These are phyloP conservation scores for Pleurotus giganteus DNA, from an alignment of 768 basidiomycete species.

Conservation along the genomic window DNA sequence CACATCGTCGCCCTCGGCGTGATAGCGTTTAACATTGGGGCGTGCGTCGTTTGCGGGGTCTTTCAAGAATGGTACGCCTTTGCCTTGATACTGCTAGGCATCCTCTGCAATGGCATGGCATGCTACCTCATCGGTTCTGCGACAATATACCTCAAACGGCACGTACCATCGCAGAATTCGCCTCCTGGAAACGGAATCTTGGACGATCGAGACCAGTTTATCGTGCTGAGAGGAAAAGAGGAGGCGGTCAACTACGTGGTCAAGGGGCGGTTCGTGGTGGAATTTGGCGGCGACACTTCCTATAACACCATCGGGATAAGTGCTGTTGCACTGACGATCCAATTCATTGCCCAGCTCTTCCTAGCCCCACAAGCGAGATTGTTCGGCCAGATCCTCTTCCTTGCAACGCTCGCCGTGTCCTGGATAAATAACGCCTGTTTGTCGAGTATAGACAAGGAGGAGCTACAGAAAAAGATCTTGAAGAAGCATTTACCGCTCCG, in stretches of 20 bases:
- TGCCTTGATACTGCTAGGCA: conserved; percentile 29
- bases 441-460: conserved; percentile 12
- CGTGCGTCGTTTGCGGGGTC: conserved; percentile 23
- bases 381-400: conserved; percentile 31
- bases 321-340: conserved; percentile 24
- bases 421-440: conserved; percentile 30
- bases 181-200: conserved; percentile 28
- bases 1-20: conserved; percentile 21
- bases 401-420: conserved; percentile 23
- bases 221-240: conserved; percentile 24
- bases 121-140: conserved; percentile 29
- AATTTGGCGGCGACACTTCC: conserved; percentile 13
- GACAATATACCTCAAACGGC: conserved; percentile 16
- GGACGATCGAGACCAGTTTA: conserved; percentile 13
- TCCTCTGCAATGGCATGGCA: conserved; percentile 28
- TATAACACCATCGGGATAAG: conserved; percentile 22
- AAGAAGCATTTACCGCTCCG: background rate
- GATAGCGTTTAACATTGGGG: conserved; percentile 19
- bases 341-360: conserved; percentile 31
- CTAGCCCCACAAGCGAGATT: conserved; percentile 29
- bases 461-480: conserved; percentile 3
- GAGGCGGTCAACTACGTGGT: conserved; percentile 23
- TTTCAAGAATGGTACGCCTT: conserved; percentile 28
- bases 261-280: conserved; percentile 21
- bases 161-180: conserved; percentile 16